These are phyloP conservation scores for Solanum chilense DNA, from an alignment of 257 asterid genomes.

Conservation along the genomic window DNA sequence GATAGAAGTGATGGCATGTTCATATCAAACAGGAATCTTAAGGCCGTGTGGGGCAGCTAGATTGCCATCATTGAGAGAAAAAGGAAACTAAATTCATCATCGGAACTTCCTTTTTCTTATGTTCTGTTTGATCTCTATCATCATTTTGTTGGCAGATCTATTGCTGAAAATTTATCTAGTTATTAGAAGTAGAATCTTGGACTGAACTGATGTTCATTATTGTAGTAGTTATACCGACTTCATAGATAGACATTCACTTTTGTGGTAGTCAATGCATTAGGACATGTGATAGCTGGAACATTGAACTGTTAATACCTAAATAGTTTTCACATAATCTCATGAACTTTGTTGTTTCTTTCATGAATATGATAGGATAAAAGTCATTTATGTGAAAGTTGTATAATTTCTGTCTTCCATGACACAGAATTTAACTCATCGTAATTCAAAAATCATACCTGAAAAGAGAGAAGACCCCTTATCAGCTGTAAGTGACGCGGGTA, in stretches of 20 bases:
- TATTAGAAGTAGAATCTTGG: not conserved
- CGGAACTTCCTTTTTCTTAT: not conserved
- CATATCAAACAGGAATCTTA: not conserved
- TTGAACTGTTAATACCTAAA: not conserved
- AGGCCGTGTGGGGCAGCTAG: not conserved
- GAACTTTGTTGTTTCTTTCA: not conserved
- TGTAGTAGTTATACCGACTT: not conserved
- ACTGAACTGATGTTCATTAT: not conserved
- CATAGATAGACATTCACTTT: not conserved
- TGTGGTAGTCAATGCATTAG: not conserved
- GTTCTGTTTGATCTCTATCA: not conserved
- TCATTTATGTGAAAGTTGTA: not conserved
- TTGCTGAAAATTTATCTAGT: not conserved
- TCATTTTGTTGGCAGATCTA: not conserved
- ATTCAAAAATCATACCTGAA: not conserved
- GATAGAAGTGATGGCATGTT: not conserved
- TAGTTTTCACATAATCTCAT: not conserved
- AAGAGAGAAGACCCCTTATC: conserved; percentile 44
- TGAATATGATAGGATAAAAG: not conserved
- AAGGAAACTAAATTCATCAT: not conserved
- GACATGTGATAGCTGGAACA: not conserved
- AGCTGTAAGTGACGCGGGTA: conserved; percentile 44
- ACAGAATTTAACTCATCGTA: not conserved
- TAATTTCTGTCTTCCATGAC: not conserved
- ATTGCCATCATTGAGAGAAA: not conserved